phyloP scores from a whole-genome alignment of 2,329 filamentous ascomycete species.

The Fusarium scirpi region DNA sequence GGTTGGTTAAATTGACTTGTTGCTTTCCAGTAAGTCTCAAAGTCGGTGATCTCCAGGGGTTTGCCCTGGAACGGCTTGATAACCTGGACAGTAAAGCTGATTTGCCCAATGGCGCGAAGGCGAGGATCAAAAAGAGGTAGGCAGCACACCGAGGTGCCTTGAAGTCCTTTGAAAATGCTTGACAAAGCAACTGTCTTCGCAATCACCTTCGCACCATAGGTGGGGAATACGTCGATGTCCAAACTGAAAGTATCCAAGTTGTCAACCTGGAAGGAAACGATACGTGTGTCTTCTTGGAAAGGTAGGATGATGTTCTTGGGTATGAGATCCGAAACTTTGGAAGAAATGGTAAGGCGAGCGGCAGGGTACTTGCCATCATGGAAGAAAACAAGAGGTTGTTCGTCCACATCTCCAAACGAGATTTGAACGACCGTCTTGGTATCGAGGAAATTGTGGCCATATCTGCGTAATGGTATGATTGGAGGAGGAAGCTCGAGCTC shows the following conservation, averaged over 20 bases:
- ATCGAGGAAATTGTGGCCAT: slow-evolving; percentile 98
- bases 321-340: slow-evolving; percentile 94
- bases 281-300: slow-evolving; percentile 93
- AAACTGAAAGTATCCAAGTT: slow-evolving; percentile 92
- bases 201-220: slow-evolving; percentile 97
- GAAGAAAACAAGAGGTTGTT: slow-evolving; percentile 91
- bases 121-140: slow-evolving; percentile 93
- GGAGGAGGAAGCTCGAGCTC: slow-evolving; percentile 92
- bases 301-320: slow-evolving; percentile 95
- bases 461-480: slow-evolving; percentile 92
- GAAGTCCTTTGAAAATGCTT: slow-evolving; percentile 81
- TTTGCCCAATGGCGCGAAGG: slow-evolving; percentile 89
- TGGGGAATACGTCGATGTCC: slow-evolving; percentile 97
- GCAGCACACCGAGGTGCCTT: slow-evolving; percentile 82
- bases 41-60: slow-evolving; percentile 95
- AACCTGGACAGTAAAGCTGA: slow-evolving; percentile 93
- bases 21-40: slow-evolving; percentile 99
- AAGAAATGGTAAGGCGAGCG: slow-evolving; percentile 93
- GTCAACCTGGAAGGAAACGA: slow-evolving; percentile 96
- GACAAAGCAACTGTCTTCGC: slow-evolving; percentile 94
- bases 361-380: slow-evolving; percentile 97
- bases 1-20: slow-evolving; percentile 88
- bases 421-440: slow-evolving; percentile 97
- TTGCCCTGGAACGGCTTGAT: slow-evolving; percentile 96
- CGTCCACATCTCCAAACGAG: slow-evolving; percentile 81